phyloP scores from a whole-genome alignment of 768 basidiomycete species.

The Scleroderma bovista region DNA sequence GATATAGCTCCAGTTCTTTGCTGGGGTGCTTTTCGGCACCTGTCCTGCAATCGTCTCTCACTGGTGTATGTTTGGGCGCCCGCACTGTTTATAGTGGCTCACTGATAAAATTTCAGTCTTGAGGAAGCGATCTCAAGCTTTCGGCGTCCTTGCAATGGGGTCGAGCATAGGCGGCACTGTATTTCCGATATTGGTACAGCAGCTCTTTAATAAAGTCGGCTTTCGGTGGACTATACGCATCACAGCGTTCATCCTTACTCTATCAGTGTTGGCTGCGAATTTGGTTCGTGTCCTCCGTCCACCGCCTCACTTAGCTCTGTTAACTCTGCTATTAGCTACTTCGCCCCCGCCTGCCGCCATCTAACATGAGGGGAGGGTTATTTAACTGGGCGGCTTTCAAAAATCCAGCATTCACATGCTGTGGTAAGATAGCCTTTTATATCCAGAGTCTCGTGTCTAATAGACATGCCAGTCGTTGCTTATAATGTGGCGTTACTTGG shows the following conservation, averaged over 20 bases:
- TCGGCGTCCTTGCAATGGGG: slow-evolving; percentile 58
- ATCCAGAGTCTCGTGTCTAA: neutral
- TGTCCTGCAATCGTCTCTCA: slow-evolving; percentile 17
- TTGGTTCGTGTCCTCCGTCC: slow-evolving; percentile 16
- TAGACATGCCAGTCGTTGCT: neutral
- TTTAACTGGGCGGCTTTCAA: slow-evolving; percentile 45
- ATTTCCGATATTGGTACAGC: slow-evolving; percentile 51
- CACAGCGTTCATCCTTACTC: slow-evolving; percentile 51
- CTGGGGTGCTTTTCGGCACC: slow-evolving; percentile 20
- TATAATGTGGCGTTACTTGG: slow-evolving; percentile 5
- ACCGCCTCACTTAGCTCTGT: slow-evolving; percentile 21
- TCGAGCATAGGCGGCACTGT: slow-evolving; percentile 60
- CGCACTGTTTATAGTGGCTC: neutral
- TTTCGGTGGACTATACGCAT: slow-evolving; percentile 69
- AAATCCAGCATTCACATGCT: slow-evolving; percentile 15
- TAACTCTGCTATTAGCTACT: slow-evolving; percentile 13
- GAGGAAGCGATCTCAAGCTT: slow-evolving; percentile 22
- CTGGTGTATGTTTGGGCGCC: slow-evolving; percentile 19
- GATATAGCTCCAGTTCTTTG: slow-evolving; percentile 9
- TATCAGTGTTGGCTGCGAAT: slow-evolving; percentile 45
- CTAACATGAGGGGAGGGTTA: slow-evolving; percentile 45
- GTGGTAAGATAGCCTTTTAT: neutral
- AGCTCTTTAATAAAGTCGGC: slow-evolving; percentile 46
- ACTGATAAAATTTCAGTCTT: neutral
- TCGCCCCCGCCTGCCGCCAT: slow-evolving; percentile 44